A percentile compares a stretch with the other conserved stretches of the same genome.
These are phyloP conservation scores for Chlamydomonas eustigma DNA, from an alignment of 139 green algal genomes.

Conservation along the genomic window DNA sequence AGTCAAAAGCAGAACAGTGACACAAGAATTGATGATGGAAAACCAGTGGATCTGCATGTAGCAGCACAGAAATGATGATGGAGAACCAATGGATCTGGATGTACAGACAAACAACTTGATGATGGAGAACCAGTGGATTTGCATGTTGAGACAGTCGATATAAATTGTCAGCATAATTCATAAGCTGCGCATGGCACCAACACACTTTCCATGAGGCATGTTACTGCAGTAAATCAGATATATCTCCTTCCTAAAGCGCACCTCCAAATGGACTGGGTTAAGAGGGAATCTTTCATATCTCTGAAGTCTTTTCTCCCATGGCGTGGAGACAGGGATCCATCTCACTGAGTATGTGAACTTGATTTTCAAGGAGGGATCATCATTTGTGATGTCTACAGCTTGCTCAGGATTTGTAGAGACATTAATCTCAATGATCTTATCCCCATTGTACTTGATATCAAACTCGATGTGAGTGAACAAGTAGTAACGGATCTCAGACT, in stretches of 20 bases:
- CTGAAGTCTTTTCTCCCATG: constrained; percentile 75
- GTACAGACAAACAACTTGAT: constrained; percentile 44
- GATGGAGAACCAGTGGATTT: constrained; percentile 93
- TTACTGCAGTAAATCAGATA: no score
- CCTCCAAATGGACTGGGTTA: constrained; percentile 85
- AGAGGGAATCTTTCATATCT: constrained; percentile 83
- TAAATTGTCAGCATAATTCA: no score
- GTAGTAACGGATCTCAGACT: constrained; percentile 39
- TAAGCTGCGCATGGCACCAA: no score
- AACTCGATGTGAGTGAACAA: constrained; percentile 91
- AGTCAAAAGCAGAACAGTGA: constrained; percentile 89
- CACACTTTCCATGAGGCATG: no score
- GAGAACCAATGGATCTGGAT: constrained; percentile 91
- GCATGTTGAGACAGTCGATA: no score
- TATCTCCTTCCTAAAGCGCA: no score
- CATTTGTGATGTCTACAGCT: constrained; percentile 45
- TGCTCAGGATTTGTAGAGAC: constrained; percentile 73
- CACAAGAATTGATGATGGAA: constrained; percentile 87
- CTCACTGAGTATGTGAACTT: constrained; percentile 81
- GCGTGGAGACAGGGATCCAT: constrained; percentile 67
- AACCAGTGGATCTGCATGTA: constrained; percentile 88
- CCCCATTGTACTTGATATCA: constrained; percentile 76
- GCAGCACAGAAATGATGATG: constrained; percentile 62
- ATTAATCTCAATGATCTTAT: constrained; percentile 88
- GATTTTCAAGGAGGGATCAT: constrained; percentile 26